Evolutionary conservation across 768 basidiomycete species (phyloP).

Genomic region (Botryobasidium botryosum): DNA sequence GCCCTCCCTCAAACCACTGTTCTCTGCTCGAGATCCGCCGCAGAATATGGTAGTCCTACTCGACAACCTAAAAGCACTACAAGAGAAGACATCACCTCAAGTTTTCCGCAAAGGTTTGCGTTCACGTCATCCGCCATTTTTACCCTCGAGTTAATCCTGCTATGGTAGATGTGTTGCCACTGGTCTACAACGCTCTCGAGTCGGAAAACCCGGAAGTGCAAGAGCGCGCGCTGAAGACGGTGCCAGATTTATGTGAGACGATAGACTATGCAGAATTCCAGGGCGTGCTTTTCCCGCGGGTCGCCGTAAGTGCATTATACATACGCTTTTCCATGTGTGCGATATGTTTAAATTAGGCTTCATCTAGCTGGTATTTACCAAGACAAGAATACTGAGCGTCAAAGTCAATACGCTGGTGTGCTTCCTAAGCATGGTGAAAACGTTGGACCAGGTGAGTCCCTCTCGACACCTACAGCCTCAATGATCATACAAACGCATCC

Average conservation of each 20-base stretch:
- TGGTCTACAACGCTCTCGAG: conserved; percentile 91
- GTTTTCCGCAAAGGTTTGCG: conserved; percentile 33
- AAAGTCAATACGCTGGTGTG: conserved; percentile 81
- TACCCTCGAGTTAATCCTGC: neutral
- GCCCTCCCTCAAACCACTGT: conserved; percentile 78
- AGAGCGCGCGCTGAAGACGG: conserved; percentile 69
- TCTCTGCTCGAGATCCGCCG: conserved; percentile 82
- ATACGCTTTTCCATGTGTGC: neutral
- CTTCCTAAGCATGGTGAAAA: conserved; percentile 75
- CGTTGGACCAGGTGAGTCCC: conserved; percentile 57
- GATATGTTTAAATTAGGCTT: neutral
- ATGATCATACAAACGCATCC: neutral
- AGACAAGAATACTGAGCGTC: conserved; percentile 75
- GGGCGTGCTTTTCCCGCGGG: conserved; percentile 73
- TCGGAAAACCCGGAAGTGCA: conserved; percentile 88
- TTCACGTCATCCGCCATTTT: too few species aligned
- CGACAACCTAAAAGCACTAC: conserved; percentile 75
- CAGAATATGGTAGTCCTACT: conserved; percentile 92
- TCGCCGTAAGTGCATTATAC: conserved; percentile 46
- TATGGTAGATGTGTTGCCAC: conserved; percentile 82
- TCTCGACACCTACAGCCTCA: neutral
- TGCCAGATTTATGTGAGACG: conserved; percentile 80
- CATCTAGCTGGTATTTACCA: conserved; percentile 72
- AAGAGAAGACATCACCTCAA: conserved; percentile 72
- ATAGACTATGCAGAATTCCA: conserved; percentile 95